Evolutionary conservation across 805 yeast species (phyloP).

Genomic region (Candida sonorensis): DNA sequence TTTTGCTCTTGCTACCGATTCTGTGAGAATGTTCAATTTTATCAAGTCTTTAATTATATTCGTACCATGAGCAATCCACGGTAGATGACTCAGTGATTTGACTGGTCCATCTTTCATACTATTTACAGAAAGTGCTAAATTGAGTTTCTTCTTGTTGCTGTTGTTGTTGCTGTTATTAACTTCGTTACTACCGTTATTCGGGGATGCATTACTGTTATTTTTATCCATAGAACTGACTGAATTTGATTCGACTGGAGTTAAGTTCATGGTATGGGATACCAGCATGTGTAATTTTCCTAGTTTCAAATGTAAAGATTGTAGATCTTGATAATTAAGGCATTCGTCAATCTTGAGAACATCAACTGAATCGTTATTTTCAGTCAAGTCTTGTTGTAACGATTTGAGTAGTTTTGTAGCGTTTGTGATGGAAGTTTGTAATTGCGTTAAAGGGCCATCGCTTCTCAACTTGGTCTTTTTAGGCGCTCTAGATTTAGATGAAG

Average conservation of each 20-base stretch:
- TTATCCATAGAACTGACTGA: too few relatives aligned
- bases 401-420: constrained; percentile 20
- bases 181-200: too few relatives aligned
- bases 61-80: constrained; percentile 29
- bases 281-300: constrained; percentile 26
- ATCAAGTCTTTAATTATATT: constrained; percentile 34
- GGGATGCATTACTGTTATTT: too few relatives aligned
- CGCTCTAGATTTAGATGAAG: constrained; percentile 32
- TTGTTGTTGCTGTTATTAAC: too few relatives aligned
- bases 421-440: constrained; percentile 21
- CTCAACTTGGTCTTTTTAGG: constrained; percentile 23
- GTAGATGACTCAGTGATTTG: constrained; percentile 25
- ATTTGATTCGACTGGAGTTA: too few relatives aligned
- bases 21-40: constrained; percentile 27
- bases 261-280: constrained; percentile 22
- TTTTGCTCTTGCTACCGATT: constrained; percentile 30
- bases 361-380: constrained; percentile 3
- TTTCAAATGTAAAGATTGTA: constrained; percentile 23
- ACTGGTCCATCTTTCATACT: constrained; percentile 32
- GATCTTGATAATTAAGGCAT: constrained; percentile 12
- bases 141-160: constrained; percentile 3
- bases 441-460: constrained; percentile 22
- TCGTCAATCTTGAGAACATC: constrained; percentile 11
- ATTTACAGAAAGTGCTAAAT: constrained; percentile 27
- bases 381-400: constrained; percentile 13